Base-by-base conservation (phyloP, 2,329 filamentous ascomycete genomes). In the Hortaea sp. region DNA sequence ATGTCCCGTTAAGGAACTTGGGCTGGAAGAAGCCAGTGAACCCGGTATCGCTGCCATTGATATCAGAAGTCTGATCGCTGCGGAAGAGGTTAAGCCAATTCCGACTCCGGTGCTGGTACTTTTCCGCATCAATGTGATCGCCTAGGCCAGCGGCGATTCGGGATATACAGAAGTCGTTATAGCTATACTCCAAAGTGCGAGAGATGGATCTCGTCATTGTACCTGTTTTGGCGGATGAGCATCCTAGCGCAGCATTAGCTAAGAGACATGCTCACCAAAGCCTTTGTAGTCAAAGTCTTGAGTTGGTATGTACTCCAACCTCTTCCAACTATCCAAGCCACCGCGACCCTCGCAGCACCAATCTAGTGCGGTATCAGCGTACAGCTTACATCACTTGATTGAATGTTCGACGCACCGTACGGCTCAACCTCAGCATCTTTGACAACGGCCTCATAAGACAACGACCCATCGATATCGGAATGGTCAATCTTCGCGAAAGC, bases 21-120 rank as follows among this genome's bases (percentile, higher is more conserved):
- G 83, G 82, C 0, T 80, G 81, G 4, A 86, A 66, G 58, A 86
- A 86, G 0, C 82, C 82, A 0, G 66, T 72, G 62, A 82, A 84
- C 4, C 74, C 75, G 0, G 82, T 69, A 53, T 83, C 67, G 0
- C 58, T 69, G 0, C 77, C 78, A 46, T 76, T 74, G 46, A 82
- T 65, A 41, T 70, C 67, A 0, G 77, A 77, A 1, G 67, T 69
- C 39, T 78, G 71, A 41, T 75, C 60, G 0, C 72, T 59, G 58
- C 85, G 81, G 81, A 81, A 87, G 53, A 85, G 81, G 57, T 84
- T 85, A 11, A 78, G 73, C 83, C 83, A 87, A 56, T 84, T 81
- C 7, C 74, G 70, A 0, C 79, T 82, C 6, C 82, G 75, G 40
- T 73, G 66, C 28, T 84, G 68, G 53, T 85, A 86, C 44, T 71